phyloP scores from a whole-genome alignment of 441 rosid species.

The Arabidopsis hybrid region DNA sequence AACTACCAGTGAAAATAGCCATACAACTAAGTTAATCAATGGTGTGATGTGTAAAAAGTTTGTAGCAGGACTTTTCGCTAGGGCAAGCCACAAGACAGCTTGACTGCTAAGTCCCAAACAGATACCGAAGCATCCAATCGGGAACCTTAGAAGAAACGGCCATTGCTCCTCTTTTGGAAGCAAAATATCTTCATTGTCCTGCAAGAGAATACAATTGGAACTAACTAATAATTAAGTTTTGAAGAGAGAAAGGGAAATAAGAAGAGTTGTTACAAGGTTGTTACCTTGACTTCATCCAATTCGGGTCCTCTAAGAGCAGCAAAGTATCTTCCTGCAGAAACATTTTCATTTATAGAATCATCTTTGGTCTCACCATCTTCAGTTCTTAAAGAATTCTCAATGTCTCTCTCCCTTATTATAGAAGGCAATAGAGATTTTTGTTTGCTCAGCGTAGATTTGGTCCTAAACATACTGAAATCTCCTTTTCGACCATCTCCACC shows the following conservation, averaged over 20 bases:
- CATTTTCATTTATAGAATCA: slow-evolving; percentile 64
- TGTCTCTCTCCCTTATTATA: slow-evolving; percentile 63
- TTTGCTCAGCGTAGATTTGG: slow-evolving; percentile 74
- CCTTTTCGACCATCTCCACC: slow-evolving; percentile 64
- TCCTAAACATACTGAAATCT: slow-evolving; percentile 78
- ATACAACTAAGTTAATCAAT: slow-evolving; percentile 66
- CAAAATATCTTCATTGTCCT: slow-evolving; percentile 87
- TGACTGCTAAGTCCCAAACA: slow-evolving; percentile 94
- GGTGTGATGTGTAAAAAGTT: slow-evolving; percentile 70
- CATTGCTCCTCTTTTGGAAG: slow-evolving; percentile 89
- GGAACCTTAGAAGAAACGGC: slow-evolving; percentile 95
- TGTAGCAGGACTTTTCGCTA: slow-evolving; percentile 79
- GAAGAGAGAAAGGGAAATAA: background rate
- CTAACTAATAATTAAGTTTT: background rate
- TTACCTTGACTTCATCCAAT: slow-evolving; percentile 93
- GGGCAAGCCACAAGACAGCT: slow-evolving; percentile 80
- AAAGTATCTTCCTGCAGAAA: slow-evolving; percentile 94
- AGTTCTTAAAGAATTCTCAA: slow-evolving; percentile 48
- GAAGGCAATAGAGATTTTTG: slow-evolving; percentile 80
- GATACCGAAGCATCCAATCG: slow-evolving; percentile 84
- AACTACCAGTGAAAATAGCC: slow-evolving; percentile 67
- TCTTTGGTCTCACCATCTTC: slow-evolving; percentile 57
- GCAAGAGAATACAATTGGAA: slow-evolving; percentile 34
- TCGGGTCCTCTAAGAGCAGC: slow-evolving; percentile 98
- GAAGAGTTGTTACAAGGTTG: background rate